Evolutionary conservation across 2,329 filamentous ascomycete genomes (phyloP).

Genomic region (Gnomoniopsis sp.): DNA sequence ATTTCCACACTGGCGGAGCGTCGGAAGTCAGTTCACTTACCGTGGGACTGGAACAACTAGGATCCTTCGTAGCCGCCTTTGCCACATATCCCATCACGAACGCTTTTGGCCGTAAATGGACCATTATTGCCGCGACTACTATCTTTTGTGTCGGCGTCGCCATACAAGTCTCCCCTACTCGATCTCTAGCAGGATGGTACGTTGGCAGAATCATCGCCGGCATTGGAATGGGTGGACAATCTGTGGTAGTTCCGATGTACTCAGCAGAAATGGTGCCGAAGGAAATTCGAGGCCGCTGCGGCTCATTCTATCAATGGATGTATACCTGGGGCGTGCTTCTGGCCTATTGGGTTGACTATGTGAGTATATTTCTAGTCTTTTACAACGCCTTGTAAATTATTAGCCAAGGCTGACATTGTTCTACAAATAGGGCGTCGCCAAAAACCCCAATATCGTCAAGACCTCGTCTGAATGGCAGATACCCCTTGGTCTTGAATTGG

Average conservation of each 20-base stretch:
- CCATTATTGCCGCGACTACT: conserved; percentile 34
- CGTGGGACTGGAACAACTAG: conserved; percentile 38
- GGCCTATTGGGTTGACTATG: conserved; percentile 11
- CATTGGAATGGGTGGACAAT: conserved; percentile 7
- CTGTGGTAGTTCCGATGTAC: conserved; percentile 10
- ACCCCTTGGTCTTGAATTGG: conserved; percentile 8
- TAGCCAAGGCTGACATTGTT: neutral
- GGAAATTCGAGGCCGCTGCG: conserved; percentile 11
- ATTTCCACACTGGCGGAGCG: conserved; percentile 33
- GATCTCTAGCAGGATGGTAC: conserved; percentile 6
- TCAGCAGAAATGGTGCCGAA: conserved; percentile 34
- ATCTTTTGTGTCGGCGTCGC: conserved; percentile 43
- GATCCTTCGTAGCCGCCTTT: conserved; percentile 41
- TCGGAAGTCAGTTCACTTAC: conserved; percentile 30
- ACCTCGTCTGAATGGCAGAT: conserved; percentile 8
- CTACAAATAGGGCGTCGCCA: neutral
- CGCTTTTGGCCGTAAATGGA: conserved; percentile 36
- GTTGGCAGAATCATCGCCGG: conserved; percentile 7
- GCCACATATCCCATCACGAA: conserved; percentile 41
- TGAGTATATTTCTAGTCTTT: neutral
- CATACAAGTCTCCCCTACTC: conserved; percentile 35
- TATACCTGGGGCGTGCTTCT: conserved; percentile 11
- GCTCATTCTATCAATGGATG: conserved; percentile 10
- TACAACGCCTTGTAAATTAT: too few species aligned
- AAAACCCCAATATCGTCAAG: neutral